These are phyloP conservation scores for Puccinellia tenuiflora DNA, from an alignment of 176 grass and related monocot species.

Conservation along the genomic window DNA sequence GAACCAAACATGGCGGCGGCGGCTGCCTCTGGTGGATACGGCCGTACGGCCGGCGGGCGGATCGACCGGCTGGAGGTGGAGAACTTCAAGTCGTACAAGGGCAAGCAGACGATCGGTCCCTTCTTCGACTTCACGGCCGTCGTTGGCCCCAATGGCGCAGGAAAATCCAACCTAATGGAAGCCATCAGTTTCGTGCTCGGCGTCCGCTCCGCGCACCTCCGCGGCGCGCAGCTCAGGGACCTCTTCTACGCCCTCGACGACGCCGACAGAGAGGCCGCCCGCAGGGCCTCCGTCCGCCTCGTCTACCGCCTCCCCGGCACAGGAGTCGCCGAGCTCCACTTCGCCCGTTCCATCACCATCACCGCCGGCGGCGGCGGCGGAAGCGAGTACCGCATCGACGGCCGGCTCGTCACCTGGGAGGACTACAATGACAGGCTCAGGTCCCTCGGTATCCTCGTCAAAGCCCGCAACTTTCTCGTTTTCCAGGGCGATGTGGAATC, in stretches of 20 bases:
- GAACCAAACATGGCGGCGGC: constrained; percentile 6
- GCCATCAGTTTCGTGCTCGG: constrained; percentile 93
- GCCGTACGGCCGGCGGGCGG: constrained; percentile 12
- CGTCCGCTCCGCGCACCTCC: constrained; percentile 78
- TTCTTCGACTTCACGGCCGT: constrained; percentile 89
- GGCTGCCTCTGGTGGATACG: background rate
- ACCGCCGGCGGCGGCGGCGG: constrained; percentile 36
- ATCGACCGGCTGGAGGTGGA: constrained; percentile 81
- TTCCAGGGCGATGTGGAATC: constrained; percentile 98
- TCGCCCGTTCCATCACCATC: constrained; percentile 53
- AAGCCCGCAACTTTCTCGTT: constrained; percentile 94
- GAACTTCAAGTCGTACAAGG: constrained; percentile 97
- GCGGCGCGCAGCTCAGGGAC: constrained; percentile 83
- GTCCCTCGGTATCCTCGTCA: constrained; percentile 91
- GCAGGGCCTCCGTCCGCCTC: constrained; percentile 70
- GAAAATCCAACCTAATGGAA: constrained; percentile 95
- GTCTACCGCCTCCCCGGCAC: constrained; percentile 43
- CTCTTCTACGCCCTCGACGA: constrained; percentile 81
- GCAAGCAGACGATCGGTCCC: constrained; percentile 72
- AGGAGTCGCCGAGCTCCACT: constrained; percentile 47
- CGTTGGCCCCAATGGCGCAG: constrained; percentile 82
- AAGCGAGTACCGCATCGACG: constrained; percentile 69
- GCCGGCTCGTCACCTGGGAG: constrained; percentile 54
- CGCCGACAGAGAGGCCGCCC: constrained; percentile 74
- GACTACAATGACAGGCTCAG: constrained; percentile 78